Percentiles rank a stretch among this genome's conserved stretches.
phyloP scores from a whole-genome alignment of 345 rosid species.

The Salix caprea region DNA sequence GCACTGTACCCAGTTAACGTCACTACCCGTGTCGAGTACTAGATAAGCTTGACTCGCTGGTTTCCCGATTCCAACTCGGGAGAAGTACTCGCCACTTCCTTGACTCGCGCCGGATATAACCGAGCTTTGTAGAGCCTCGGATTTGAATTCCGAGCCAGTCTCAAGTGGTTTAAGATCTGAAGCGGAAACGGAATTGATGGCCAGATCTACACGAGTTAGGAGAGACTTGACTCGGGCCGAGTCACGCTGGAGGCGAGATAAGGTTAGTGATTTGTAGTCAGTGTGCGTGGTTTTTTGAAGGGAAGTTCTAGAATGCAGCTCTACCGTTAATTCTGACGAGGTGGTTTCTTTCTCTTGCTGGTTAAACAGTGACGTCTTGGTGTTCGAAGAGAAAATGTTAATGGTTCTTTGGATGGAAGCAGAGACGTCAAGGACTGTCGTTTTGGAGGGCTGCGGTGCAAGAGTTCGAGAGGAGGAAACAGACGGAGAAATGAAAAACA shows the following conservation, averaged over 20 bases:
- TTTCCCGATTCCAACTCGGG: slow-evolving; percentile 72
- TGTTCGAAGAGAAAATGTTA: slow-evolving; percentile 8
- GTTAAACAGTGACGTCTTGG: slow-evolving; percentile 1
- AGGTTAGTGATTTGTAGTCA: slow-evolving; percentile 62
- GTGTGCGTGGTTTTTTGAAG: slow-evolving; percentile 29
- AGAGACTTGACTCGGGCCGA: slow-evolving; percentile 61
- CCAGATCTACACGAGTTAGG: slow-evolving; percentile 47
- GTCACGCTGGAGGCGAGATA: slow-evolving; percentile 67
- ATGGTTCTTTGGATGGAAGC: slow-evolving; percentile 37
- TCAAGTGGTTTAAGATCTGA: slow-evolving; percentile 54
- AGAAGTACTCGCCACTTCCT: slow-evolving; percentile 95
- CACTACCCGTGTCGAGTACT: slow-evolving; percentile 89
- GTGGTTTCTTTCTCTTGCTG: slow-evolving; percentile 1
- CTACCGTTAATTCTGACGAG: slow-evolving; percentile 30
- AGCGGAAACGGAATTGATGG: slow-evolving; percentile 27
- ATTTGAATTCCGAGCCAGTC: slow-evolving; percentile 13
- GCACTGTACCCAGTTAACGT: slow-evolving; percentile 87
- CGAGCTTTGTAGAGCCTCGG: slow-evolving; percentile 46
- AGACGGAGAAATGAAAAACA: slow-evolving; percentile 21
- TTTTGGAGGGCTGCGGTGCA: slow-evolving; percentile 8
- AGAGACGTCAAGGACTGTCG: slow-evolving; percentile 38
- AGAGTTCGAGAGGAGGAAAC: slow-evolving; percentile 33
- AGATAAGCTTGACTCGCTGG: slow-evolving; percentile 66
- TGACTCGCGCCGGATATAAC: slow-evolving; percentile 70
- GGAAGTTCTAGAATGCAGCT: slow-evolving; percentile 50